A percentile compares a stretch with the other conserved stretches of the same genome.
Conservation (phyloP, 1,284 basidiomycete species). For the Sphagnurus paluster region DNA sequence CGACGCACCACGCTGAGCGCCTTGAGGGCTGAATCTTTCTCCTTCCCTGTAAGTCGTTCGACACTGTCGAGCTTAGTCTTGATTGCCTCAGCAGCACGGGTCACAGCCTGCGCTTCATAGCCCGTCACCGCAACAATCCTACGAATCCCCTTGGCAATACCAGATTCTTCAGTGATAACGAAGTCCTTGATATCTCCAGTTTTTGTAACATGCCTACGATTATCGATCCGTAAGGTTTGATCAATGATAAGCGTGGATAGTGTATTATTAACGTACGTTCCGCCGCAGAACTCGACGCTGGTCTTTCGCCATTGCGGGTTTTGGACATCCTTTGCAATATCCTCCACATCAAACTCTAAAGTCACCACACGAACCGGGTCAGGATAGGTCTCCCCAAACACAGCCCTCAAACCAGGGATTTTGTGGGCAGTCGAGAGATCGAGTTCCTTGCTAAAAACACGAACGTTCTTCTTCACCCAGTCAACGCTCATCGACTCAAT, state of each 20-base stretch:
- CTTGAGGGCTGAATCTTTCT: slow-evolving; percentile 87
- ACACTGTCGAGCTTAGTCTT: slow-evolving; percentile 67
- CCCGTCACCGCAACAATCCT: slow-evolving; percentile 95
- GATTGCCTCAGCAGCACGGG: slow-evolving; percentile 69
- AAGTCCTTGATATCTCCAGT: slow-evolving; percentile 97
- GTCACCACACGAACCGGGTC: slow-evolving; percentile 97
- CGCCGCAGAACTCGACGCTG: slow-evolving; percentile 97
- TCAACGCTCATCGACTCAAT: slow-evolving; percentile 86
- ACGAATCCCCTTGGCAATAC: slow-evolving; percentile 97
- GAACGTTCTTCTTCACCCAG: slow-evolving; percentile 90
- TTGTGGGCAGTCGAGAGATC: slow-evolving; percentile 79
- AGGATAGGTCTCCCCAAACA: slow-evolving; percentile 98
- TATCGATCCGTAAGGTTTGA: slow-evolving; percentile 2
- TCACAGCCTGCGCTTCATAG: slow-evolving; percentile 86
- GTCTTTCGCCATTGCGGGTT: slow-evolving; percentile 91
- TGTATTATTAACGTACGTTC: slow-evolving; percentile 78
- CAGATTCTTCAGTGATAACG: slow-evolving; percentile 92
- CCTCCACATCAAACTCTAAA: slow-evolving; percentile 85
- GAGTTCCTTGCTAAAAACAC: slow-evolving; percentile 88
- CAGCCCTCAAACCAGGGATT: slow-evolving; percentile 92
- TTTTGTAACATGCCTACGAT: slow-evolving; percentile 80
- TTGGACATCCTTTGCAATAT: slow-evolving; percentile 82
- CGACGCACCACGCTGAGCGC: slow-evolving; percentile 70
- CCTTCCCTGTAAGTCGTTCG: slow-evolving; percentile 68
- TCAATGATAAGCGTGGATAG: not conserved